These are phyloP conservation scores for Cordyceps tenuipes DNA, from an alignment of 2,329 filamentous ascomycete genomes.

Conservation along the genomic window DNA sequence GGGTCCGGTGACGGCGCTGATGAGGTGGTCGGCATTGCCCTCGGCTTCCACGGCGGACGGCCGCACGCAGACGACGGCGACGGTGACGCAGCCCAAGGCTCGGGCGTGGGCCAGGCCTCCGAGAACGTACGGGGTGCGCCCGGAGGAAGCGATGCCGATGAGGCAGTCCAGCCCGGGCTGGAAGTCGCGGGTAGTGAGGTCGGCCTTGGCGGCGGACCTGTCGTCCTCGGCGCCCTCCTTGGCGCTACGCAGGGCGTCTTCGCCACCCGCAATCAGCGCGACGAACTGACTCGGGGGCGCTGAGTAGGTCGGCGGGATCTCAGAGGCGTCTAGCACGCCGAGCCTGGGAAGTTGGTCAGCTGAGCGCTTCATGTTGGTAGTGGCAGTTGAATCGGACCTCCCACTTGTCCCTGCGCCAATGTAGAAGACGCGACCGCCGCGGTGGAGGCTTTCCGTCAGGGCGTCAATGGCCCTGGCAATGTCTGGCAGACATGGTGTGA, in stretches of 20 bases:
- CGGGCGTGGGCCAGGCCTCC: slow-evolving; percentile 25
- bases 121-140: slow-evolving; percentile 34
- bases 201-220: slow-evolving; percentile 21
- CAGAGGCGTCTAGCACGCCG: slow-evolving; percentile 32
- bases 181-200: slow-evolving; percentile 23
- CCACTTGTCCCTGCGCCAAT: slow-evolving; percentile 36
- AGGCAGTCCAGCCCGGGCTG: slow-evolving; percentile 26
- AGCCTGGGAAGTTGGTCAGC: slow-evolving; percentile 20
- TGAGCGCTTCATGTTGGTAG: not conserved
- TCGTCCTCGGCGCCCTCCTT: slow-evolving; percentile 35
- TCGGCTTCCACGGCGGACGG: slow-evolving; percentile 21
- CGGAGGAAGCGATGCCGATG: slow-evolving; percentile 34
- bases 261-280: slow-evolving; percentile 33
- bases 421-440: slow-evolving; percentile 15
- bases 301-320: slow-evolving; percentile 34
- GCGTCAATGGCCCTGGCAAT: slow-evolving; percentile 15
- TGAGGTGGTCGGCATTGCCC: slow-evolving; percentile 21
- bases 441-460: slow-evolving; percentile 12
- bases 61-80: slow-evolving; percentile 30
- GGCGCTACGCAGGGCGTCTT: slow-evolving; percentile 30
- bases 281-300: slow-evolving; percentile 31
- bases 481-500: slow-evolving; percentile 15
- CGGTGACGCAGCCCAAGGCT: slow-evolving; percentile 25
- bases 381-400: slow-evolving; percentile 20
- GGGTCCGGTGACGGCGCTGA: slow-evolving; percentile 31